These are phyloP conservation scores for Grammothele lineata DNA, from an alignment of 768 basidiomycete species.

Conservation along the genomic window DNA sequence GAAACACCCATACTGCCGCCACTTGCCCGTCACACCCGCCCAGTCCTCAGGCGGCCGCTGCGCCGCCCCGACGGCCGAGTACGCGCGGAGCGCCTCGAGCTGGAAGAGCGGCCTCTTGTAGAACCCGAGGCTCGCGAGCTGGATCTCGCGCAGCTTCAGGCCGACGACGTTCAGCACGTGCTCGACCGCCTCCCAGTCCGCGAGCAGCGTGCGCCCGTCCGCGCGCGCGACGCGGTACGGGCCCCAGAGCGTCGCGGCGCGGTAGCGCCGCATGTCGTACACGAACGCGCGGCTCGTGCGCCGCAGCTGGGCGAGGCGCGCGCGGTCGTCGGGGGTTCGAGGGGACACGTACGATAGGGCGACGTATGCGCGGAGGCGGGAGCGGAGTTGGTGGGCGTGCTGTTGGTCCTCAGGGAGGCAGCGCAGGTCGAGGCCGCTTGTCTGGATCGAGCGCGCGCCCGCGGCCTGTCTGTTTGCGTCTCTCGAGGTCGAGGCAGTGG, in stretches of 20 bases:
- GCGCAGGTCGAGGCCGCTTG: background rate
- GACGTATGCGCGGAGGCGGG: constrained; percentile 46
- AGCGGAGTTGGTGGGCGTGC: constrained; percentile 28
- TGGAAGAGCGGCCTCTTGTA: constrained; percentile 44
- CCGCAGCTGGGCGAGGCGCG: constrained; percentile 32
- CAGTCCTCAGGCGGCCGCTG: constrained; percentile 44
- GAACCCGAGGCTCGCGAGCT: constrained; percentile 22
- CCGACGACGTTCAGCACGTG: constrained; percentile 37
- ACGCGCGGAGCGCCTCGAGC: constrained; percentile 47
- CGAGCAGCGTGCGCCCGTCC: constrained; percentile 19
- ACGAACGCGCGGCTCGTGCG: constrained; percentile 51
- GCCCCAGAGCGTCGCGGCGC: constrained; percentile 48
- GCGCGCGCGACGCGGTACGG: constrained; percentile 40
- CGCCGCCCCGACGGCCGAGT: constrained; percentile 45
- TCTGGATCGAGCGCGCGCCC: background rate
- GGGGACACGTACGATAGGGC: constrained; percentile 38
- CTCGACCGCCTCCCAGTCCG: constrained; percentile 65
- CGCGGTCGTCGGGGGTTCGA: constrained; percentile 20
- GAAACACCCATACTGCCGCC: constrained; percentile 71
- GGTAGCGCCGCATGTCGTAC: constrained; percentile 64
- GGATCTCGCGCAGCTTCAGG: constrained; percentile 23
- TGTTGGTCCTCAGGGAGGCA: background rate
- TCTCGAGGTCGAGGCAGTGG: background rate
- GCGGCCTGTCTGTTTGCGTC: background rate
- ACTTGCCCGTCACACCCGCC: constrained; percentile 75